These are phyloP conservation scores for Plasmodium falciparum DNA, from an alignment of 169 alveolate genomes.

Conservation along the genomic window DNA sequence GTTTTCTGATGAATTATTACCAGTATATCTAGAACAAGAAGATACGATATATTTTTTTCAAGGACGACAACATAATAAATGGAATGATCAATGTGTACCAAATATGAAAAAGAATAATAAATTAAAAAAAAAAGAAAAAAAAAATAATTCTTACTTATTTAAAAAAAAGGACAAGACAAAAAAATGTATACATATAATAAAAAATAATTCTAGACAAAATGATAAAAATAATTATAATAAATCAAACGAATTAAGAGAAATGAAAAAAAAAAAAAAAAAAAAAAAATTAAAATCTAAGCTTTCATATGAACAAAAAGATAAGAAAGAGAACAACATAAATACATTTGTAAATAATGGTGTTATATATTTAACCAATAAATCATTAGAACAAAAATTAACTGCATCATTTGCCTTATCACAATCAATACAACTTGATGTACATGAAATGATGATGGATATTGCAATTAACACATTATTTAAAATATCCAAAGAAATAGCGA, in stretches of 20 bases:
- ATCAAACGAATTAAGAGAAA: background rate
- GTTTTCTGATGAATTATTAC: conserved; percentile 71
- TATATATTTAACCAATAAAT: conserved; percentile 74
- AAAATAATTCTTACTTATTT: background rate
- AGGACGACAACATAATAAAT: background rate
- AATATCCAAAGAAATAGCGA: conserved; percentile 81
- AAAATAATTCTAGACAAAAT: background rate
- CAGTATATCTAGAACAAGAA: conserved; percentile 65
- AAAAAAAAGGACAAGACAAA: background rate
- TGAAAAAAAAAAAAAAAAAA: background rate
- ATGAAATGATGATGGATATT: conserved; percentile 81
- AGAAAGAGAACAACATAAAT: conserved; percentile 33
- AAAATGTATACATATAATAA: background rate
- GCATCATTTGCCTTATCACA: conserved; percentile 81
- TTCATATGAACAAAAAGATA: background rate
- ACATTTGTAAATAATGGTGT: conserved; percentile 66
- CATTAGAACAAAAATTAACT: conserved; percentile 81
- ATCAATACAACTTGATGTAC: conserved; percentile 78
- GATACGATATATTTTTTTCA: conserved; percentile 52
- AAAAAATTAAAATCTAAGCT: background rate
- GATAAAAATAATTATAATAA: background rate
- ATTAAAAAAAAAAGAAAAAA: background rate
- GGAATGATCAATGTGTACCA: background rate
- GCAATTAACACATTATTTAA: conserved; percentile 77
- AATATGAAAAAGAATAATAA: background rate